A percentile compares a stretch with the other conserved stretches of the same genome.
phyloP scores from a whole-genome alignment of 2,329 filamentous ascomycete species.

The Periglandula ipomoeae region DNA sequence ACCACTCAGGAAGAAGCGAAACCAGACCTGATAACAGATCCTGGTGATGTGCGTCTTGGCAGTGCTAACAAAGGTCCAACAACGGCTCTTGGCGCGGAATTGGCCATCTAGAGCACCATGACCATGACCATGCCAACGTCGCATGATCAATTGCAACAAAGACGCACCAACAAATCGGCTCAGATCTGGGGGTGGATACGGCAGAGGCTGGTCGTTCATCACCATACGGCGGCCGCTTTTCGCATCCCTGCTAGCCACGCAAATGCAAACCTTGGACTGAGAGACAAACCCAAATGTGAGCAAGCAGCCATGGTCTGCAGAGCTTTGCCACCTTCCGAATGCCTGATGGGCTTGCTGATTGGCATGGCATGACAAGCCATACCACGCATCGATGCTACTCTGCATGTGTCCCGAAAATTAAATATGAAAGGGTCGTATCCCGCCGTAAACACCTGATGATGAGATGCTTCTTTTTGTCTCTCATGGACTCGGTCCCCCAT shows the following conservation, averaged over 20 bases:
- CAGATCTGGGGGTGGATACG: background rate
- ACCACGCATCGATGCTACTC: background rate
- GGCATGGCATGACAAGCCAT: background rate
- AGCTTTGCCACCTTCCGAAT: too few relatives aligned
- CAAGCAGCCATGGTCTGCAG: background rate
- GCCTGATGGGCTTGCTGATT: background rate
- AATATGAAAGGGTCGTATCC: background rate
- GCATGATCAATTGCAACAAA: background rate
- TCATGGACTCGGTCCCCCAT: background rate
- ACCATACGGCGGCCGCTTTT: too few relatives aligned
- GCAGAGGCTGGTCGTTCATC: background rate
- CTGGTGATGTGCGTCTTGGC: background rate
- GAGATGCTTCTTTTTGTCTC: background rate
- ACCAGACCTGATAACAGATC: background rate
- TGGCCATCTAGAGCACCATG: background rate
- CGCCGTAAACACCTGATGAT: background rate
- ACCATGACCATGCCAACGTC: background rate
- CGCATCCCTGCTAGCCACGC: background rate
- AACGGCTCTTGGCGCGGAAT: background rate
- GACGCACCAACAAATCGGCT: background rate
- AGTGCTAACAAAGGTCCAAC: background rate
- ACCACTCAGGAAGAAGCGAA: too few relatives aligned
- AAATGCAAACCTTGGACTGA: background rate
- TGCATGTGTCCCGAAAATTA: background rate
- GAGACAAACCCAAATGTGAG: background rate